These are phyloP conservation scores for Amylocystis lapponica DNA, from an alignment of 768 basidiomycete species.

Conservation along the genomic window DNA sequence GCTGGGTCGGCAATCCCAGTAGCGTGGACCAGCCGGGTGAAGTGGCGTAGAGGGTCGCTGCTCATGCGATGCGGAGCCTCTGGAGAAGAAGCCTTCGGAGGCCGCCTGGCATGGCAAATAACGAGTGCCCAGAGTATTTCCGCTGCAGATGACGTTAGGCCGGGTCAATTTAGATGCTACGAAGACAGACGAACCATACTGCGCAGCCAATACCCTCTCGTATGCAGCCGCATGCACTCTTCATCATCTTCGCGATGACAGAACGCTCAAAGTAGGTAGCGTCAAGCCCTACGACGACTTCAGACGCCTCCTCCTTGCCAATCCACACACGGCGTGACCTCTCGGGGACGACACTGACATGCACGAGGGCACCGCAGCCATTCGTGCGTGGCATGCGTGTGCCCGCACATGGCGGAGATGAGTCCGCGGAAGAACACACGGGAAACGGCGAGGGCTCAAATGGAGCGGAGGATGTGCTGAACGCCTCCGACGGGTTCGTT, in stretches of 20 bases:
- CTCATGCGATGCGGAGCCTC: constrained; percentile 28
- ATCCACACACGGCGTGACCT: constrained; percentile 50
- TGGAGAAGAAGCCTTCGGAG: constrained; percentile 42
- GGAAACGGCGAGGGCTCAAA: constrained; percentile 35
- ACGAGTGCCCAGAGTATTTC: constrained; percentile 59
- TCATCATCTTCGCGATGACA: constrained; percentile 42
- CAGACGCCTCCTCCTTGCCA: constrained; percentile 46
- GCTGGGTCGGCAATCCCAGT: constrained; percentile 18
- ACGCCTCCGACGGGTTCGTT: constrained; percentile 2
- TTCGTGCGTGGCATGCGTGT: constrained; percentile 31
- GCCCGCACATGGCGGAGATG: constrained; percentile 9
- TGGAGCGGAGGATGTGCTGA: constrained; percentile 11
- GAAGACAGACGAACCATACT: constrained; percentile 37
- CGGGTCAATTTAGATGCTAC: background rate
- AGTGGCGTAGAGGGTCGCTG: constrained; percentile 17
- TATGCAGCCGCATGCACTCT: constrained; percentile 58
- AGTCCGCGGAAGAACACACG: constrained; percentile 20
- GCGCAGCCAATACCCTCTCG: constrained; percentile 66
- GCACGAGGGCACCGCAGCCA: constrained; percentile 61
- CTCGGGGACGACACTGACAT: constrained; percentile 49
- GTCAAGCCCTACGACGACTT: constrained; percentile 52
- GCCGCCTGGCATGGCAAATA: constrained; percentile 57
- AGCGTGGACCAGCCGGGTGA: constrained; percentile 22
- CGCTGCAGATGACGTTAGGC: constrained; percentile 32
- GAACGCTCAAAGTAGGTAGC: constrained; percentile 50